Evolutionary conservation across 306 rosid genomes (phyloP).

Genomic region (Casuarina cunninghamiana): DNA sequence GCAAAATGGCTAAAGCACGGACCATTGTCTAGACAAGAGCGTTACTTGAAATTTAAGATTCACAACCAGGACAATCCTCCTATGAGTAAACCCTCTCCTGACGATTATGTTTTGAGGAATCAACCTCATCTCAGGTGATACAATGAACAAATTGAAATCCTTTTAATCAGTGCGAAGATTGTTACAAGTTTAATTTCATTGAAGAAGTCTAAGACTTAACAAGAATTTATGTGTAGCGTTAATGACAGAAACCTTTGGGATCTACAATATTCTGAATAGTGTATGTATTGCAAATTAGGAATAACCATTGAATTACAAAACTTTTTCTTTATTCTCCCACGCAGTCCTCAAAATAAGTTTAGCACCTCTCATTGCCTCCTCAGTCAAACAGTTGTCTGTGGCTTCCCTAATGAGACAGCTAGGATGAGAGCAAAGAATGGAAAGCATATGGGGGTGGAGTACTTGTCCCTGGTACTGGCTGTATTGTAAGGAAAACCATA

Average conservation of each 20-base stretch:
- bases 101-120: neutral
- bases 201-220: neutral
- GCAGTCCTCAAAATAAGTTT: slow-evolving; percentile 70
- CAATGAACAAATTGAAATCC: neutral
- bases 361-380: slow-evolving; percentile 67
- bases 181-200: neutral
- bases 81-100: too few species aligned
- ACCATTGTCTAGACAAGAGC: neutral
- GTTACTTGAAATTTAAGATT: too few species aligned
- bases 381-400: neutral
- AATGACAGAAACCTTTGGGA: too few species aligned
- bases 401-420: slow-evolving; percentile 36
- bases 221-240: too few species aligned
- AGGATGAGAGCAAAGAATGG: slow-evolving; percentile 24
- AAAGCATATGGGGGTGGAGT: neutral
- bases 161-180: neutral
- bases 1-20: neutral
- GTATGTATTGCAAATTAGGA: neutral
- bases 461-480: too few species aligned
- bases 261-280: slow-evolving; percentile 14
- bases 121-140: neutral
- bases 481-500: too few species aligned
- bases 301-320: slow-evolving; percentile 31
- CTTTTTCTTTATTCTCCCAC: slow-evolving; percentile 79
- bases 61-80: too few species aligned